Percentiles rank a stretch among this genome's conserved stretches.
Conservation (phyloP, 2,329 filamentous ascomycete species). For the Seiridium cupressi region DNA sequence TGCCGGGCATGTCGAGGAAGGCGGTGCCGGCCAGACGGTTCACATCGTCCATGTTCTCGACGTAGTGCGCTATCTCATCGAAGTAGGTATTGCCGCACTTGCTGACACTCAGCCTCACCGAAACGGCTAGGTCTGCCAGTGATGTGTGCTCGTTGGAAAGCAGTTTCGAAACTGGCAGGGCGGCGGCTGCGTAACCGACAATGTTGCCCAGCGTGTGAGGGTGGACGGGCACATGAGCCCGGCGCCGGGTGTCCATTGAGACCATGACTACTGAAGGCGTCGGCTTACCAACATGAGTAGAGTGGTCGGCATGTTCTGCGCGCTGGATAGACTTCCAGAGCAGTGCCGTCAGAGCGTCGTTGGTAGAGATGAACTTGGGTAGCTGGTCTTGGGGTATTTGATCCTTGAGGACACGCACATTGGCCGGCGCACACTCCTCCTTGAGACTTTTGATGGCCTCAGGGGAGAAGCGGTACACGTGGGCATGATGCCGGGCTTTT, state of each 20-base stretch:
- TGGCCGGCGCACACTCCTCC: slow-evolving; percentile 2
- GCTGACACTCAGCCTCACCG: slow-evolving; percentile 30
- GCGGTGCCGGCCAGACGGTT: slow-evolving; percentile 28
- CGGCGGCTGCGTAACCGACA: slow-evolving; percentile 31
- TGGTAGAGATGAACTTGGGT: slow-evolving; percentile 8
- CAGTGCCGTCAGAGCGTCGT: slow-evolving; percentile 9
- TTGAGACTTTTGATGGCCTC: slow-evolving; percentile 20
- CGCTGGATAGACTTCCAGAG: slow-evolving; percentile 3
- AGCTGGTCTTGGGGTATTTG: background rate
- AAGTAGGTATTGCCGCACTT: slow-evolving; percentile 28
- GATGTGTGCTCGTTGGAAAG: slow-evolving; percentile 15
- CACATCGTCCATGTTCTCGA: slow-evolving; percentile 29
- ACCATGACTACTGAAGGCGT: slow-evolving; percentile 32
- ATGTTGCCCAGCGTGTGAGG: slow-evolving; percentile 36
- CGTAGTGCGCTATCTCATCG: slow-evolving; percentile 26
- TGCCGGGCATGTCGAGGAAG: slow-evolving; percentile 33
- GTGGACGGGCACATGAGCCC: slow-evolving; percentile 31
- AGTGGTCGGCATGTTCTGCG: slow-evolving; percentile 3
- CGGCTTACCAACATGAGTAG: background rate
- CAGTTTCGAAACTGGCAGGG: slow-evolving; percentile 27
- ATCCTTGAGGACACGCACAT: slow-evolving; percentile 1
- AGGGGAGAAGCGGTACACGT: slow-evolving; percentile 18
- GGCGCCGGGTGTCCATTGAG: slow-evolving; percentile 32
- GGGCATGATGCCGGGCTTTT: slow-evolving; percentile 21
- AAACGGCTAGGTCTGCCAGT: slow-evolving; percentile 31